Evolutionary conservation across 345 rosid species (phyloP).

Genomic region (Eucalyptus pauciflora): DNA sequence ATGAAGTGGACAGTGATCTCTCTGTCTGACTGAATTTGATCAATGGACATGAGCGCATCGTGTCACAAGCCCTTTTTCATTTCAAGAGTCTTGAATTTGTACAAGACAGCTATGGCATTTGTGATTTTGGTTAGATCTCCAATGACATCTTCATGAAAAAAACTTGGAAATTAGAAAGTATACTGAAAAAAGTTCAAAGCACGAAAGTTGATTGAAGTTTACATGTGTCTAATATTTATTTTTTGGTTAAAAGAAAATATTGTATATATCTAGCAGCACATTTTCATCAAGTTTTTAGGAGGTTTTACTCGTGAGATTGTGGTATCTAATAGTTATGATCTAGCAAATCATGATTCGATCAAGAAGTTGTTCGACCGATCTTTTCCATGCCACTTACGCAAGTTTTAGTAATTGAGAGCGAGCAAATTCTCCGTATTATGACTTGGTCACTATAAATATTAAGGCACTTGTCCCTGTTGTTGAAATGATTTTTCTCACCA

Average conservation of each 20-base stretch:
- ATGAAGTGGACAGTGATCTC: not conserved
- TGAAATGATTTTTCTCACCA: not conserved
- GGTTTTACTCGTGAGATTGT: fast-evolving
- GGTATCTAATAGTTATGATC: not conserved
- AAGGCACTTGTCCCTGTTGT: not conserved
- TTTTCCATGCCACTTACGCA: not conserved
- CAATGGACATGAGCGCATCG: not conserved
- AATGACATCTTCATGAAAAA: not conserved
- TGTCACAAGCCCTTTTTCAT: not conserved
- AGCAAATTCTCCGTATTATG: not conserved
- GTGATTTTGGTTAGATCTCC: not conserved
- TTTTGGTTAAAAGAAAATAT: not conserved
- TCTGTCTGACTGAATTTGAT: not conserved
- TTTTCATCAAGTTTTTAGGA: not conserved
- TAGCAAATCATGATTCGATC: not conserved
- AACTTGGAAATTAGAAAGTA: not conserved
- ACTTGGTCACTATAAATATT: not conserved
- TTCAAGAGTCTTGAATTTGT: not conserved
- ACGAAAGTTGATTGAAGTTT: fast-evolving
- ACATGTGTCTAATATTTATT: not conserved
- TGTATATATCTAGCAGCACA: not conserved
- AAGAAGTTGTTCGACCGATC: not conserved
- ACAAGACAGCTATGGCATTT: not conserved
- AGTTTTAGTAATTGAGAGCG: not conserved
- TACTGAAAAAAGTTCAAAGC: fast-evolving